Evolutionary conservation across 139 green algal species (phyloP).

Genomic region (Volvox reticuliferus): DNA sequence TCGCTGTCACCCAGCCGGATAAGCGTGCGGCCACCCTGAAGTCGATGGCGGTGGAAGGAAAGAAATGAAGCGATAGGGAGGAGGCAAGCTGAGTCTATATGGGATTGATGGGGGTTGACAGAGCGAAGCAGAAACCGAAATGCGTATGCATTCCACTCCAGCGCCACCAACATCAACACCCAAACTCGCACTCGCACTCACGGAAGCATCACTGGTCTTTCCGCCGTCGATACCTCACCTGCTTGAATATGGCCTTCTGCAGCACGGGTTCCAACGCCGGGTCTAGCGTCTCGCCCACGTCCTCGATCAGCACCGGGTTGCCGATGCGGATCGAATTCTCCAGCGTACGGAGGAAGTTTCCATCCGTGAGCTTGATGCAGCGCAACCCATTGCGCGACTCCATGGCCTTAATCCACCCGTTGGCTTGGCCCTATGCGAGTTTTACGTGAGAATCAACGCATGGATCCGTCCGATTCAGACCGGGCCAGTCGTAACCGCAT

Average conservation of each 20-base stretch:
- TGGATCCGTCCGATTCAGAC: too few relatives aligned
- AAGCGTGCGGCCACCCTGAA: constrained; percentile 65
- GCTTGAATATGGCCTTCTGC: constrained; percentile 72
- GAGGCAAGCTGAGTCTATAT: too few relatives aligned
- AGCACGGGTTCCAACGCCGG: constrained; percentile 87
- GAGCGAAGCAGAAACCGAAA: too few relatives aligned
- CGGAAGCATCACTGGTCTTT: too few relatives aligned
- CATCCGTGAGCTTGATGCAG: constrained; percentile 81
- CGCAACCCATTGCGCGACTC: constrained; percentile 82
- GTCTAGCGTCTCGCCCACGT: constrained; percentile 79
- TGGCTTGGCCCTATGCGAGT: constrained; percentile 86
- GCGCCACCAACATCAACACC: too few relatives aligned
- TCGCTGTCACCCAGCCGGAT: constrained; percentile 86
- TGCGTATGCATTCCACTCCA: too few relatives aligned
- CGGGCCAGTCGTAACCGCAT: too few relatives aligned
- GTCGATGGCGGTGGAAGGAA: background rate
- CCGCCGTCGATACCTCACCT: background rate
- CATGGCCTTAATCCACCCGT: constrained; percentile 87
- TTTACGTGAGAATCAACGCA: constrained; percentile 2
- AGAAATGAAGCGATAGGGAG: too few relatives aligned
- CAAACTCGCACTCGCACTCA: too few relatives aligned
- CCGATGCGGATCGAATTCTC: constrained; percentile 87
- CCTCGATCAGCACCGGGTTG: constrained; percentile 62
- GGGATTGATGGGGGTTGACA: too few relatives aligned
- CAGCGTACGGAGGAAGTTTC: constrained; percentile 82